Conservation (phyloP, 148 eudicot genomes). For the Talinum fruticosum region DNA sequence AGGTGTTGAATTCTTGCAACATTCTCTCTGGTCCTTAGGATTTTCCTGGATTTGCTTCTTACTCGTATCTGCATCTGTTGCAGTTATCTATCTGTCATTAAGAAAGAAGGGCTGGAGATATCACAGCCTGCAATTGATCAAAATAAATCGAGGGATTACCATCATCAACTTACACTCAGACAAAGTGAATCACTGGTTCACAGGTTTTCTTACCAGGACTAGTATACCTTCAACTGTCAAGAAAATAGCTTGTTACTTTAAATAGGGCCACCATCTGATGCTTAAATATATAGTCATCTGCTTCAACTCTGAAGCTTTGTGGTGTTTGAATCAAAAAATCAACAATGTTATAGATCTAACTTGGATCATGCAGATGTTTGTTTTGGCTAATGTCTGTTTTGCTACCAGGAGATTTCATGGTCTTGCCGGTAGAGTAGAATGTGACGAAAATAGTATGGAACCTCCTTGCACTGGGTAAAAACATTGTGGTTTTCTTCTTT, state of each 20-base stretch:
- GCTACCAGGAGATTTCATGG: constrained; percentile 40
- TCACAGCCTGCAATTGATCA: constrained; percentile 74
- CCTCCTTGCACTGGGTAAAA: constrained; percentile 72
- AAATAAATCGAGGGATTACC: constrained; percentile 40
- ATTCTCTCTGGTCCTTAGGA: background rate
- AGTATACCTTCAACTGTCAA: background rate
- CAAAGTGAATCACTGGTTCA: constrained; percentile 38
- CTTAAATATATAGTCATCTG: background rate
- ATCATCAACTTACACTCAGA: constrained; percentile 56
- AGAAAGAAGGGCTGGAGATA: constrained; percentile 59
- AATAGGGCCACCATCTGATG: background rate
- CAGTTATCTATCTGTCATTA: constrained; percentile 56
- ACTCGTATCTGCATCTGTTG: constrained; percentile 4
- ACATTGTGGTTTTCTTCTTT: background rate
- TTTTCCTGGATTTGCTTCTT: constrained; percentile 3
- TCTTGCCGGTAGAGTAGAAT: constrained; percentile 35
- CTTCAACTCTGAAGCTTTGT: background rate
- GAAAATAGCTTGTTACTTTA: background rate
- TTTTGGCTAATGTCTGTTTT: constrained; percentile 7
- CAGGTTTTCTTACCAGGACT: constrained; percentile 33
- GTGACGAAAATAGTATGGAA: constrained; percentile 44
- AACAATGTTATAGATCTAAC: background rate
- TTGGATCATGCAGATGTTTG: background rate
- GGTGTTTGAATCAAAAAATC: background rate
- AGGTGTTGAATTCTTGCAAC: constrained; percentile 28